phyloP scores from a whole-genome alignment of 2,329 filamentous ascomycete genomes.

The Paecilomyces variotii region DNA sequence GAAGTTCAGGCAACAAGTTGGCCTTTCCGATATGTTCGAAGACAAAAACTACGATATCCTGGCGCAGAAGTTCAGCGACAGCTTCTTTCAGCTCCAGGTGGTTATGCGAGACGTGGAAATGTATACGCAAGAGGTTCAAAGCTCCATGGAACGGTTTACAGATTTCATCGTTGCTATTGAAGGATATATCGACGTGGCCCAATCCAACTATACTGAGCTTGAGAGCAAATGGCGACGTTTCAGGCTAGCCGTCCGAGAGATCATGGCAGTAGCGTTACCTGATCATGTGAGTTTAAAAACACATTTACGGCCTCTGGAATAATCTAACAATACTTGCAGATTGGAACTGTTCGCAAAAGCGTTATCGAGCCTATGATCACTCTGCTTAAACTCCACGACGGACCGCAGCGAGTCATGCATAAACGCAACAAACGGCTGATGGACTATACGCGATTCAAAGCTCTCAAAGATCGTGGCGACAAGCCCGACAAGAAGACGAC shows the following conservation, averaged over 20 bases:
- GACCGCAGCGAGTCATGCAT: conserved; percentile 81
- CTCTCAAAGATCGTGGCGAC: conserved; percentile 70
- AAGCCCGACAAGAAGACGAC: conserved; percentile 78
- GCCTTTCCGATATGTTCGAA: conserved; percentile 59
- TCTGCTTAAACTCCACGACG: conserved; percentile 71
- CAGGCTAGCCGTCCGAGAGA: conserved; percentile 76
- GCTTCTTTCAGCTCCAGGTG: conserved; percentile 86
- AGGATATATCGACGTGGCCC: conserved; percentile 62
- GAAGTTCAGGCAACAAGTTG: conserved; percentile 67
- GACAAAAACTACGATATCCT: conserved; percentile 74
- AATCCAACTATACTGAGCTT: conserved; percentile 69
- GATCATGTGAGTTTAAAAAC: conserved; percentile 58
- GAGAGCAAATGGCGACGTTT: conserved; percentile 94
- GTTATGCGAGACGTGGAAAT: conserved; percentile 90
- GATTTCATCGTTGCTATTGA: conserved; percentile 77
- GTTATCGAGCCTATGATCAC: conserved; percentile 79
- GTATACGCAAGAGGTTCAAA: conserved; percentile 73
- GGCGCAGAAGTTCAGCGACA: conserved; percentile 81
- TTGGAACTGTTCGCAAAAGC: conserved; percentile 63
- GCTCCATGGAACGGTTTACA: conserved; percentile 73
- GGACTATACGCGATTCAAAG: conserved; percentile 76
- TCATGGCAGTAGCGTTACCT: conserved; percentile 73
- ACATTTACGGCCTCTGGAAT: not conserved
- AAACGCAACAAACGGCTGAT: conserved; percentile 89
- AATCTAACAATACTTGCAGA: conserved; percentile 24